These are phyloP conservation scores for Aurinia saxatilis DNA, from an alignment of 345 rosid species.

Conservation along the genomic window DNA sequence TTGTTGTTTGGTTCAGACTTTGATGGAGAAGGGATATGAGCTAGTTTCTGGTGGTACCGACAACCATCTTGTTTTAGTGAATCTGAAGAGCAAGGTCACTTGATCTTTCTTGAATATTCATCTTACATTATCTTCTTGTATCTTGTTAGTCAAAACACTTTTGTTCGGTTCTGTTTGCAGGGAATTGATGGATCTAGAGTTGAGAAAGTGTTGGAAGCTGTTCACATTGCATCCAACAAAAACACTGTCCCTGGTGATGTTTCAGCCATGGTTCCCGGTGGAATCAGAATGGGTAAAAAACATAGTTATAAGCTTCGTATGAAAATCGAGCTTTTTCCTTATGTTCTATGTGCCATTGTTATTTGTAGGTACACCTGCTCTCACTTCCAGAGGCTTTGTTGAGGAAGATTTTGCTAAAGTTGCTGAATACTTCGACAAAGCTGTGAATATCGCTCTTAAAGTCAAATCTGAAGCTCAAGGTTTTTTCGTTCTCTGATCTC, in stretches of 20 bases:
- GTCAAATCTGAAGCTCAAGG: conserved; percentile 87
- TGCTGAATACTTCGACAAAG: conserved; percentile 72
- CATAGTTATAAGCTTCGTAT: too few species aligned
- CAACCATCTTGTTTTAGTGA: conserved; percentile 94
- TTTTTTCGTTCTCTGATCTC: conserved; percentile 19
- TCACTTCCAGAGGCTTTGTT: conserved; percentile 78
- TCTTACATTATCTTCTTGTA: neutral
- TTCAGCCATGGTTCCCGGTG: conserved; percentile 99
- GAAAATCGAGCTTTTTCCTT: too few species aligned
- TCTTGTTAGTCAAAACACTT: neutral
- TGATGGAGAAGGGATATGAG: conserved; percentile 59
- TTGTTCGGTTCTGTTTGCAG: conserved; percentile 26
- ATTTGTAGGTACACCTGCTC: conserved; percentile 79
- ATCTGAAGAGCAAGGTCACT: conserved; percentile 80
- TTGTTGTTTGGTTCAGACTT: conserved; percentile 46
- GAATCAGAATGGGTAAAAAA: conserved; percentile 93
- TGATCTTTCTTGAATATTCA: neutral
- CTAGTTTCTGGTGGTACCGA: conserved; percentile 99
- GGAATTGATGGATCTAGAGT: conserved; percentile 97
- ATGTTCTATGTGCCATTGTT: conserved; percentile 9
- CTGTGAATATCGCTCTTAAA: conserved; percentile 57
- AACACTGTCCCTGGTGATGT: conserved; percentile 99
- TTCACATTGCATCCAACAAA: conserved; percentile 97
- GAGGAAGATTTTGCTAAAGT: conserved; percentile 91
- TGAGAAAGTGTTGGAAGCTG: conserved; percentile 96